Percentiles rank a stretch among this genome's conserved stretches.
Conservation (phyloP, 306 rosid species). For the Boehmeria nivea region DNA sequence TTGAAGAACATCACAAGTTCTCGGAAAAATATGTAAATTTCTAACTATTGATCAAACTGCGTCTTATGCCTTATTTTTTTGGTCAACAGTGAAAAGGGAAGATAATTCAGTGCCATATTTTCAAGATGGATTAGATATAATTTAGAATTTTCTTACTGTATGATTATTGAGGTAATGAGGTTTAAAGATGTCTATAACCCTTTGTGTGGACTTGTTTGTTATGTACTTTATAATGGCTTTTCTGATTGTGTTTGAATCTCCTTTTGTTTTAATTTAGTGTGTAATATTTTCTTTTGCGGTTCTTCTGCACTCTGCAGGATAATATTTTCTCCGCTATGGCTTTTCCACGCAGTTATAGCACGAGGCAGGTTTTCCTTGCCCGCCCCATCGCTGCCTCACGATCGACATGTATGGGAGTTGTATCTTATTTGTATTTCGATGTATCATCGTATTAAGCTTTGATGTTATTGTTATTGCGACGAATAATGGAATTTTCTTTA, state of each 20-base stretch:
- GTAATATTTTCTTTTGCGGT: conserved; percentile 4
- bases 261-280: background rate
- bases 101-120: too few relatives aligned
- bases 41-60: too few relatives aligned
- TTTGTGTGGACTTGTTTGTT: conserved; percentile 4
- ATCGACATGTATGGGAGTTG: conserved; percentile 58
- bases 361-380: conserved; percentile 91
- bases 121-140: too few relatives aligned
- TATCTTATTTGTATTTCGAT: background rate
- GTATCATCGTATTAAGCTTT: too few relatives aligned
- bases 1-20: too few relatives aligned
- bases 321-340: conserved; percentile 68
- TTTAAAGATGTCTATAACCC: conserved; percentile 5
- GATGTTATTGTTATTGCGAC: conserved; percentile 7
- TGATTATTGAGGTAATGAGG: conserved; percentile 1
- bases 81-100: too few relatives aligned
- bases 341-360: conserved; percentile 70
- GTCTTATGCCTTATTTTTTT: too few relatives aligned
- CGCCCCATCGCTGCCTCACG: conserved; percentile 82
- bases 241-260: background rate
- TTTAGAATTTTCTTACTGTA: too few relatives aligned
- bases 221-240: background rate
- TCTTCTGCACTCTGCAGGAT: conserved; percentile 40
- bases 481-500: conserved; percentile 7
- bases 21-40: too few relatives aligned